These are phyloP conservation scores for Hamigera avellanea DNA, from an alignment of 495 filamentous ascomycete species.

Conservation along the genomic window DNA sequence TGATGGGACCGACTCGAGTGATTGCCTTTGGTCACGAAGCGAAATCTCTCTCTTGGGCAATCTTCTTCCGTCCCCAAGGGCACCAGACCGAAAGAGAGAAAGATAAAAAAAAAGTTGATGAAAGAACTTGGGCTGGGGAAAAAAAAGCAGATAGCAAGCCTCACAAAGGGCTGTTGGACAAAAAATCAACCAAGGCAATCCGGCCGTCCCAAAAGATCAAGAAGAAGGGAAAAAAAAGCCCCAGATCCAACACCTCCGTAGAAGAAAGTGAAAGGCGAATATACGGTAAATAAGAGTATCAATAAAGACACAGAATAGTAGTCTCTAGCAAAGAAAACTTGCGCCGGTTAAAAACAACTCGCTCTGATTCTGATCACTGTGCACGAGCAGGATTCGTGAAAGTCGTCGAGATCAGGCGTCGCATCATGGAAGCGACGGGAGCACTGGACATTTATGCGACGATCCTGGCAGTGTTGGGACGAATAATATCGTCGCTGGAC, in stretches of 20 bases:
- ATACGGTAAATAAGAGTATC: constrained; percentile 14
- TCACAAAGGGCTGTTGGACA: neutral
- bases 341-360: constrained; percentile 14
- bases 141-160: constrained; percentile 5
- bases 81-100: constrained; percentile 3
- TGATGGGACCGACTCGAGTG: too few relatives aligned
- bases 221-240: constrained; percentile 10
- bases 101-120: constrained; percentile 11
- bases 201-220: neutral
- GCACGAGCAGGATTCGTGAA: constrained; percentile 18
- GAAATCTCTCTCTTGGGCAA: neutral
- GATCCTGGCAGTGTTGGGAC: constrained; percentile 20
- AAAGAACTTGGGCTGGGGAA: constrained; percentile 5
- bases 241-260: constrained; percentile 17
- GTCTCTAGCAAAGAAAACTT: constrained; percentile 10
- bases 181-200: neutral
- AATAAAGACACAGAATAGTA: constrained; percentile 13
- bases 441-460: constrained; percentile 16
- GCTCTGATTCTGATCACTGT: constrained; percentile 13
- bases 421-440: constrained; percentile 19
- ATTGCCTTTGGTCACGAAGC: too few relatives aligned
- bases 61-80: neutral
- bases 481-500: constrained; percentile 34
- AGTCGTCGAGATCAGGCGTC: constrained; percentile 30
- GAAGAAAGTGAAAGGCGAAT: constrained; percentile 7